Percentiles rank a stretch among this genome's conserved stretches.
phyloP scores from a whole-genome alignment of 2,329 filamentous ascomycete genomes.

The Ophiosphaerella korrae region DNA sequence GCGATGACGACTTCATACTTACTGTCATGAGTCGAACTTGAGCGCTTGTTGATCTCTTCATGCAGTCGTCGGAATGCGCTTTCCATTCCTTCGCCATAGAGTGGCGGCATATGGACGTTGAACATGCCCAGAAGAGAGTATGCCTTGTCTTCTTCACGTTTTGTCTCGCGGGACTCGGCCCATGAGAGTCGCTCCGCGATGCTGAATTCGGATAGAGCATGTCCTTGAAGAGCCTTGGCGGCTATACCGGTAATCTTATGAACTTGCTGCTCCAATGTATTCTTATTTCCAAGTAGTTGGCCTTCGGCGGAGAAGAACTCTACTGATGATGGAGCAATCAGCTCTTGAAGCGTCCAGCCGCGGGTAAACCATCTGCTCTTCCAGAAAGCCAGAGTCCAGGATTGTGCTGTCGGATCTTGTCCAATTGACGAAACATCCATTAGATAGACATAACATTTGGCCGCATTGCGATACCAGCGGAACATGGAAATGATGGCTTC shows the following conservation, averaged over 20 bases:
- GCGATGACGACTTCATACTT: too few relatives aligned
- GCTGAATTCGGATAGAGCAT: conserved; percentile 8
- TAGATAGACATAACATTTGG: conserved; percentile 13
- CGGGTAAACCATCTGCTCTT: neutral
- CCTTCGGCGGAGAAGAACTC: conserved; percentile 8
- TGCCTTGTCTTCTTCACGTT: conserved; percentile 12
- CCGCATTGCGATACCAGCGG: conserved; percentile 10
- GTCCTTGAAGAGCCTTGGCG: neutral
- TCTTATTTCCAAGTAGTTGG: too few relatives aligned
- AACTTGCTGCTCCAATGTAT: too few relatives aligned
- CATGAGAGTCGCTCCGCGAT: conserved; percentile 19
- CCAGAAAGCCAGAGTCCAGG: neutral
- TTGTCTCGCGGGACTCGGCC: conserved; percentile 22
- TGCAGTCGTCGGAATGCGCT: conserved; percentile 7
- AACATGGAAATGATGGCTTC: conserved; percentile 7
- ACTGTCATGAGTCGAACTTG: too few relatives aligned
- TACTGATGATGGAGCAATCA: neutral
- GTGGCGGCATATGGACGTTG: conserved; percentile 9
- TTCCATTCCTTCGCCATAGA: conserved; percentile 13
- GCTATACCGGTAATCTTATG: neutral
- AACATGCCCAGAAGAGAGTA: conserved; percentile 15
- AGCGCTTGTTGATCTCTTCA: too few relatives aligned
- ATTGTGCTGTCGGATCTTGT: neutral
- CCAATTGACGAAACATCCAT: conserved; percentile 7
- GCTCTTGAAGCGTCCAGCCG: conserved; percentile 1